Evolutionary conservation across 2,329 filamentous ascomycete species (phyloP).

Genomic region (Helotiales sp.): DNA sequence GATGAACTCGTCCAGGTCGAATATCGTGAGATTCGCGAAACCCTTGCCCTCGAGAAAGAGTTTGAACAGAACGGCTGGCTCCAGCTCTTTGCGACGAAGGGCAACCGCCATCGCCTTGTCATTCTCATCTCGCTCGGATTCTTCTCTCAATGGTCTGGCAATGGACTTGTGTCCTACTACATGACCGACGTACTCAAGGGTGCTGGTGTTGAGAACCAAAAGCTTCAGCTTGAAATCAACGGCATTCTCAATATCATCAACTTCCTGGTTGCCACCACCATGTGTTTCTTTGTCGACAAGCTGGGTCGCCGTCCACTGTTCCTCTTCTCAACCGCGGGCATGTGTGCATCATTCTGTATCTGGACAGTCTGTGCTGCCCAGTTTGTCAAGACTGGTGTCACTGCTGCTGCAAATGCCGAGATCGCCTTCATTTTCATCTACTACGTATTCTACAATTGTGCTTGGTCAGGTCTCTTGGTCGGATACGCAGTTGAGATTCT

Average conservation of each 20-base stretch:
- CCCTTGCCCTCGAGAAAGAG: constrained; percentile 45
- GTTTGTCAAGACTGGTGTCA: constrained; percentile 11
- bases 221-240: constrained; percentile 27
- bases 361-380: constrained; percentile 28
- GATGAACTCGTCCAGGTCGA: constrained; percentile 43
- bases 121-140: constrained; percentile 54
- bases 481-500: constrained; percentile 33
- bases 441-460: constrained; percentile 43
- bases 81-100: constrained; percentile 50
- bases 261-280: constrained; percentile 25
- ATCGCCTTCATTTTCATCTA: constrained; percentile 52
- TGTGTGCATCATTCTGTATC: constrained; percentile 24
- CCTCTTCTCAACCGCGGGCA: constrained; percentile 26
- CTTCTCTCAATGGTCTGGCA: constrained; percentile 60
- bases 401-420: constrained; percentile 24
- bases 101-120: constrained; percentile 54
- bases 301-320: constrained; percentile 32
- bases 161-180: constrained; percentile 47
- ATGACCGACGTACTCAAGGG: constrained; percentile 37
- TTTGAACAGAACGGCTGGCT: constrained; percentile 45
- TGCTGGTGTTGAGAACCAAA: constrained; percentile 36
- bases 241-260: constrained; percentile 32
- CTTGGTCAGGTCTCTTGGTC: constrained; percentile 31
- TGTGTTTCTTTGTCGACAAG: constrained; percentile 34
- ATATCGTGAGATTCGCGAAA: constrained; percentile 45